phyloP scores from a whole-genome alignment of 129 eudicot genomes.

The Tanacetum coccineum region DNA sequence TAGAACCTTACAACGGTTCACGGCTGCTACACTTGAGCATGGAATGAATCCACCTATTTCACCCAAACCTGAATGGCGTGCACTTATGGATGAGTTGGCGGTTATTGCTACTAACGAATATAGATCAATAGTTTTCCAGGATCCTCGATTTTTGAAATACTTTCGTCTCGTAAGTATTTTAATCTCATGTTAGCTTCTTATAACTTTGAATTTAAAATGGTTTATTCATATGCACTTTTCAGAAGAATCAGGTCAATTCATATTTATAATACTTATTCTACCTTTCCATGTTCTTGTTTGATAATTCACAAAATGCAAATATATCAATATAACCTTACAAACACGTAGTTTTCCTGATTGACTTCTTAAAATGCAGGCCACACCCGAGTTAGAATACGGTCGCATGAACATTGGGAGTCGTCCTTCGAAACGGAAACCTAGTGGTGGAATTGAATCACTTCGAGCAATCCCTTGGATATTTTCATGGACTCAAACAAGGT shows the following conservation, averaged over 20 bases:
- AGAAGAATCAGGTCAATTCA: no score
- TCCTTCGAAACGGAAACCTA: slow-evolving; percentile 92
- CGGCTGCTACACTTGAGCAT: slow-evolving; percentile 96
- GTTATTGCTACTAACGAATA: slow-evolving; percentile 78
- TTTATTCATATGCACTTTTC: no score
- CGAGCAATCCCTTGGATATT: slow-evolving; percentile 99
- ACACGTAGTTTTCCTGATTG: background rate
- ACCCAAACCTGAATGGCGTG: slow-evolving; percentile 95
- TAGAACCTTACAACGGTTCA: slow-evolving; percentile 83
- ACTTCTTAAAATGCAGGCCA: slow-evolving; percentile 49
- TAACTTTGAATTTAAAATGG: no score
- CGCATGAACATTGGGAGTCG: slow-evolving; percentile 99
- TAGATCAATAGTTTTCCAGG: slow-evolving; percentile 79
- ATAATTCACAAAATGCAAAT: no score
- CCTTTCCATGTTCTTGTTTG: no score
- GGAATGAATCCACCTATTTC: slow-evolving; percentile 94
- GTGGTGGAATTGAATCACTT: slow-evolving; percentile 97
- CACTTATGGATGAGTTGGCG: slow-evolving; percentile 83
- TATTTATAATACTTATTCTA: no score
- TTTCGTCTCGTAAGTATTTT: slow-evolving; percentile 84
- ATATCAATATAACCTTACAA: no score
- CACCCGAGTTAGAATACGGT: slow-evolving; percentile 92
- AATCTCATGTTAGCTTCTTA: no score
- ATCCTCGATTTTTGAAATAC: slow-evolving; percentile 96
- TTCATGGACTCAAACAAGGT: slow-evolving; percentile 98